Base-by-base conservation (phyloP, 352 stramenopile genomes). In the Pseudoperonospora humuli region DNA sequence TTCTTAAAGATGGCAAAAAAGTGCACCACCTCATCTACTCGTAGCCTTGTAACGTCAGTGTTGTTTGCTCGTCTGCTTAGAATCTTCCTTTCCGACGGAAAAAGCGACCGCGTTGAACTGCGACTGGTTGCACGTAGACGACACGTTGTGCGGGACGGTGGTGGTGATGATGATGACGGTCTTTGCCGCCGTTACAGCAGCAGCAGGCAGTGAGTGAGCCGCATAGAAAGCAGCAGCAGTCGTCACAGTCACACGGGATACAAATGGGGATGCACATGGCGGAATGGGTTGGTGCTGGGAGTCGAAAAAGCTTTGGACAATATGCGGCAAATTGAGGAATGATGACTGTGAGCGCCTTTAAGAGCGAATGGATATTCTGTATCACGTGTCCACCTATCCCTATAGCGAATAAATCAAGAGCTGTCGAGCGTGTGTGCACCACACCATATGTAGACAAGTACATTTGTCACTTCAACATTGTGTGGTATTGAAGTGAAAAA, bases 71-170 rank as follows among this genome's bases (percentile, higher is more conserved):
- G n/a, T n/a, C n/a, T n/a, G n/a, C n/a, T n/a, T n/a, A n/a, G n/a
- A n/a, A n/a, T n/a, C n/a, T n/a, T n/a, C n/a, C n/a, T n/a, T n/a
- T n/a, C n/a, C n/a, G n/a, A n/a, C n/a, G n/a, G n/a, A n/a, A n/a
- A n/a, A n/a, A 46, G 14, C 42, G 39, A 13, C 52, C 47, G 3
- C 50, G 20, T 9, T 56, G 45, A 21, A 73, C 59, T 14, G 57
- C 45, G 2, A 73, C 62, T 5, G 62, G 62, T 25, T 70, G 55
- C 25, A 73, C 62, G 25, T 70, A 70, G 25, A 71, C 50, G 15
- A 60, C 50, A 26, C 36, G 46, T 13, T 45, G 60, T 5, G 35
- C 38, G 15, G 50, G 49, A 9, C 33, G 46, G 21, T 47, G 52
- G n/a, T 42, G 21, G 24, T 63, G 18, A 21, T 53, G 24, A 19